phyloP scores from a whole-genome alignment of 306 rosid genomes.

The Herpetospermum pedunculosum region DNA sequence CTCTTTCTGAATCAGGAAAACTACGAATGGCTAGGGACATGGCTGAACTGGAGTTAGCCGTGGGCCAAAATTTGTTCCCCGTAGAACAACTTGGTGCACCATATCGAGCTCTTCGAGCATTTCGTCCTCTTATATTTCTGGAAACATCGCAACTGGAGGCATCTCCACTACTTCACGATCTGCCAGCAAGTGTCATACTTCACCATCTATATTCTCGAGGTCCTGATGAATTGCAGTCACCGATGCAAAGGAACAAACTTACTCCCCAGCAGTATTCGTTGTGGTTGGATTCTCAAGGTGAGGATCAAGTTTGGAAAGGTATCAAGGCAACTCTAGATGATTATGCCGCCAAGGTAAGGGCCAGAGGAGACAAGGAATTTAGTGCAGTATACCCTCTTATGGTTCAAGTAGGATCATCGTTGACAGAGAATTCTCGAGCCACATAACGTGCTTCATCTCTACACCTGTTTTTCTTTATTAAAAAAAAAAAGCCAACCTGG shows the following conservation, averaged over 20 bases:
- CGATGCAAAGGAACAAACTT: constrained; percentile 79
- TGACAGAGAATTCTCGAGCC: constrained; percentile 35
- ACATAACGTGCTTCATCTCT: constrained; percentile 34
- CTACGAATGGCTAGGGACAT: constrained; percentile 98
- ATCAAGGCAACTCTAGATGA: constrained; percentile 87
- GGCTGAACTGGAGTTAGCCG: constrained; percentile 95
- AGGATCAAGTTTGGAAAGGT: constrained; percentile 96
- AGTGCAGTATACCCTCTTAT: constrained; percentile 91
- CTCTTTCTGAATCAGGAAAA: constrained; percentile 97
- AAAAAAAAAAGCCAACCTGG: not conserved
- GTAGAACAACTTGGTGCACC: constrained; percentile 96
- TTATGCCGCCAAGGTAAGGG: constrained; percentile 67
- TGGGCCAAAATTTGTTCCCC: constrained; percentile 88
- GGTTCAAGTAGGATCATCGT: constrained; percentile 75
- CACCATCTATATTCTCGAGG: constrained; percentile 92
- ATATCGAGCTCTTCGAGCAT: constrained; percentile 86
- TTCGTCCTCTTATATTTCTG: constrained; percentile 94
- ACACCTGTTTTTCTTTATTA: not conserved
- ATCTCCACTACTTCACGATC: constrained; percentile 90
- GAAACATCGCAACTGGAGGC: constrained; percentile 84
- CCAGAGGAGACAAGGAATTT: constrained; percentile 91
- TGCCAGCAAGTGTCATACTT: constrained; percentile 73
- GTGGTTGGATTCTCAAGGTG: constrained; percentile 98
- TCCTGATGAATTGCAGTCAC: constrained; percentile 85
- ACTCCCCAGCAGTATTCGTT: constrained; percentile 79